Evolutionary conservation across 2,329 filamentous ascomycete species (phyloP), one percentile per base, ranked within the genome.

Genomic region (Escovopsis sp.): DNA sequence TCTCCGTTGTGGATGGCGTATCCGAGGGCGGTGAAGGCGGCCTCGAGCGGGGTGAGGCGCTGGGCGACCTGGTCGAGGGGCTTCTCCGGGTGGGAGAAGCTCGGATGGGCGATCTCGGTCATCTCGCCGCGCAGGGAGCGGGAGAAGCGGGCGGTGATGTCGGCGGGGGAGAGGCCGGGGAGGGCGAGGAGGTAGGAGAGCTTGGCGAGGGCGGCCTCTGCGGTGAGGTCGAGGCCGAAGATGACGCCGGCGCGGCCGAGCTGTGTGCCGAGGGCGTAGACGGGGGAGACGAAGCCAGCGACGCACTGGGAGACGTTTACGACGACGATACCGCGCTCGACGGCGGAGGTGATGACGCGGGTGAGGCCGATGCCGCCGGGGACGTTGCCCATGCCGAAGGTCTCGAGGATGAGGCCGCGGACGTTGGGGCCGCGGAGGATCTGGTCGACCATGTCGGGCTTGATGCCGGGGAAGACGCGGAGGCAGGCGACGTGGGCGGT

Each of bases 231-330:
- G 50, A 88, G 76, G 6, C 88, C 88, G 50, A 91, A 88, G 30
- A 94, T 85, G 39, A 95, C 85, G 32, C 88, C 88, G 3, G 85
- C 85, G 43, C 80, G 73, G 34, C 85, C 85, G 15, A 94, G 73
- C 35, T 82, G 79, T 50, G 85, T 84, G 8, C 79, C 82, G 0
- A 82, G 77, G 1, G 82, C 82, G 62, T 86, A 87, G n/a, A 86
- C 69, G 3, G 82, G 81, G 40, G 77, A 84, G 18, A 86, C 82
- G 53, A 82, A 82, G 36, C 82, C 82, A 46, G 74, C 80, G 51
- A 80, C 73, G 69, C 88, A 95, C 65, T 95, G 88, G 40, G 85
- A 93, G 46, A 95, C 80, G 57, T 93, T 94, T 50, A 94, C 85
- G 46, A 95, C 80, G 45, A 91, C 77, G 49, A 91, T 80, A 33